phyloP scores from a whole-genome alignment of 139 green algal species.

The Yamagishiella unicocca region DNA sequence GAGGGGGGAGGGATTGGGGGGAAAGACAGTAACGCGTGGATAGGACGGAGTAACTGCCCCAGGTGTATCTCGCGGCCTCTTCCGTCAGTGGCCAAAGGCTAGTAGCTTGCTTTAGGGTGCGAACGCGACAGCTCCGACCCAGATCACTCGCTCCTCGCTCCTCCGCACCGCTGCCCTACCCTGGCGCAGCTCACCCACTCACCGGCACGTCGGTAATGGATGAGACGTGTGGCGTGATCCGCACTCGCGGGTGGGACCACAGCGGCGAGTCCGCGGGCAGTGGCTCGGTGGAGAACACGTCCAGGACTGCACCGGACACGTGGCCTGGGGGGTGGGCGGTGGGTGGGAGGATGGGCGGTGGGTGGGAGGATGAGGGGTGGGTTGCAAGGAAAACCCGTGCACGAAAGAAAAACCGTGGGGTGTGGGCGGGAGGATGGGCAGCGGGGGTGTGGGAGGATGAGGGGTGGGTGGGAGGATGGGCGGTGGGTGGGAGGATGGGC shows the following conservation, averaged over 20 bases:
- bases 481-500: too few relatives aligned
- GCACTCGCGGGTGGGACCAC: conserved; percentile 68
- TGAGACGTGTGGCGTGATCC: conserved; percentile 77
- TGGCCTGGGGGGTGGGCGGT: not conserved
- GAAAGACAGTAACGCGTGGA: not conserved
- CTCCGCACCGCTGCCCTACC: not conserved
- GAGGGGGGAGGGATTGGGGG: not conserved
- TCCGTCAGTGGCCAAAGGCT: not conserved
- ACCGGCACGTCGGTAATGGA: conserved; percentile 68
- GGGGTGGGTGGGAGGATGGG: too few relatives aligned
- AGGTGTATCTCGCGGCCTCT: not conserved
- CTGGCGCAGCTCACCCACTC: not conserved
- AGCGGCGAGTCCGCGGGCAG: conserved; percentile 65
- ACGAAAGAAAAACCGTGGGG: too few relatives aligned
- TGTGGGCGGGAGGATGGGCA: too few relatives aligned
- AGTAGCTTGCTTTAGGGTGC: not conserved
- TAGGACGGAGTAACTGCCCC: not conserved
- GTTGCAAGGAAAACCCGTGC: too few relatives aligned
- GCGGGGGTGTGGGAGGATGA: too few relatives aligned
- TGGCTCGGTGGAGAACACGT: conserved; percentile 56
- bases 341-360: too few relatives aligned
- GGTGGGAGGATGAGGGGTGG: too few relatives aligned
- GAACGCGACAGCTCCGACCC: not conserved
- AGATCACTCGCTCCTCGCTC: not conserved
- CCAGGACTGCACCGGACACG: conserved; percentile 9